Evolutionary conservation across 73 alveolate genomes (phyloP).

Genomic region (Tetrahymena borealis): DNA sequence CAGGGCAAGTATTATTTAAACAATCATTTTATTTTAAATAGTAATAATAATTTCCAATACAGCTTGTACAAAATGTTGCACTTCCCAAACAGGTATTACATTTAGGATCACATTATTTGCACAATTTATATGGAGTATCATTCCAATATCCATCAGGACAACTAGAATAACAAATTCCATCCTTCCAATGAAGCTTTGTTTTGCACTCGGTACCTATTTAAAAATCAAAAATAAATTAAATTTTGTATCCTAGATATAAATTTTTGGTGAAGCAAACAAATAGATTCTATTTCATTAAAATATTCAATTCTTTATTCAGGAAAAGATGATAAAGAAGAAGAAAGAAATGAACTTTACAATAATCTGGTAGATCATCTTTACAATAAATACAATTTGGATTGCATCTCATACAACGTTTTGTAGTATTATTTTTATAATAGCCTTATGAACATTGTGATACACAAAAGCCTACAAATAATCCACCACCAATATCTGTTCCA

Average conservation of each 20-base stretch:
- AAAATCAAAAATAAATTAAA: not conserved
- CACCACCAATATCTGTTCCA: not conserved
- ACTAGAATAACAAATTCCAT: not conserved
- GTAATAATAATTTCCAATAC: not conserved
- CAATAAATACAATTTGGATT: not conserved
- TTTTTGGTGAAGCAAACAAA: no score
- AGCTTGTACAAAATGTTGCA: not conserved
- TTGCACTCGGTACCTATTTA: not conserved
- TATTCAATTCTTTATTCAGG: not conserved
- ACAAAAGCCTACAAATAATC: not conserved
- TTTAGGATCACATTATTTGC: not conserved
- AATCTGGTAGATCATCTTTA: not conserved
- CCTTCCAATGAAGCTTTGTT: not conserved
- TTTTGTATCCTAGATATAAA: no score
- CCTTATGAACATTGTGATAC: not conserved
- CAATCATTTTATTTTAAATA: not conserved
- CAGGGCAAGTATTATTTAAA: not conserved
- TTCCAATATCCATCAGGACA: not conserved
- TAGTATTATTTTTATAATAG: not conserved
- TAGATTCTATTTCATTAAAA: no score
- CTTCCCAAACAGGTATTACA: not conserved
- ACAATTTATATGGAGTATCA: not conserved
- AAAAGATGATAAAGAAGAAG: not conserved
- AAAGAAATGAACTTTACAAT: not conserved
- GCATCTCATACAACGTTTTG: not conserved